These are phyloP conservation scores for Pseudonitzschia delicatissima DNA, from an alignment of 108 stramenopile species.

Conservation along the genomic window DNA sequence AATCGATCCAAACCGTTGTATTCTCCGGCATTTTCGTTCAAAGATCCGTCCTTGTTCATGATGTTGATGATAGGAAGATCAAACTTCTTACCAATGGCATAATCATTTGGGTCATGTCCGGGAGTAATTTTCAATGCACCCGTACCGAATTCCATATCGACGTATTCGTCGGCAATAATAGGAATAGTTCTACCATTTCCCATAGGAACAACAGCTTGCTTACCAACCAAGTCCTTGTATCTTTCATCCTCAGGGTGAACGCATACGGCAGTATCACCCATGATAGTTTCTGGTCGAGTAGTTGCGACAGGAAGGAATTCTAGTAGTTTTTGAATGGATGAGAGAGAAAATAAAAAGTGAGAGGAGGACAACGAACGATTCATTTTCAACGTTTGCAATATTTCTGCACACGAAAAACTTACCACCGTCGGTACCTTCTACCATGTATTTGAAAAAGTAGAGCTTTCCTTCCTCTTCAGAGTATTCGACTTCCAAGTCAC, in stretches of 20 bases:
- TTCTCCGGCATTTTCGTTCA: slow-evolving; percentile 79
- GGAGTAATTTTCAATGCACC: slow-evolving; percentile 98
- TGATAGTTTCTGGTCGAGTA: slow-evolving; percentile 93
- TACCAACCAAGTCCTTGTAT: slow-evolving; percentile 90
- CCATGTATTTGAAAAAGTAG: slow-evolving; percentile 94
- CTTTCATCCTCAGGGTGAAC: slow-evolving; percentile 94
- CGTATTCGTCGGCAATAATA: slow-evolving; percentile 94
- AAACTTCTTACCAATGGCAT: slow-evolving; percentile 91
- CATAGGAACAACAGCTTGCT: slow-evolving; percentile 85
- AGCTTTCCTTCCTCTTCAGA: slow-evolving; percentile 91
- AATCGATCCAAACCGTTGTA: slow-evolving; percentile 94
- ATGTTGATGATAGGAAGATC: slow-evolving; percentile 91
- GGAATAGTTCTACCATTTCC: slow-evolving; percentile 77
- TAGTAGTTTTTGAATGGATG: too few species aligned
- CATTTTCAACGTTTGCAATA: not conserved
- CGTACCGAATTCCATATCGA: slow-evolving; percentile 94
- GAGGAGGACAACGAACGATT: not conserved
- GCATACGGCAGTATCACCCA: slow-evolving; percentile 95
- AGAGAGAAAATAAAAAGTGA: not conserved
- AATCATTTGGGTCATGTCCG: slow-evolving; percentile 97
- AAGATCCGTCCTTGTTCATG: slow-evolving; percentile 93
- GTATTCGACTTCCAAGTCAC: slow-evolving; percentile 96
- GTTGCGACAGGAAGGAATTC: slow-evolving; percentile 92
- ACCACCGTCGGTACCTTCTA: slow-evolving; percentile 69
- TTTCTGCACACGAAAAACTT: slow-evolving; percentile 4